Evolutionary conservation across 2,329 filamentous ascomycete species (phyloP), one percentile per base, ranked within the genome.

Genomic region (Magnaporthiopsis rhizophila): DNA sequence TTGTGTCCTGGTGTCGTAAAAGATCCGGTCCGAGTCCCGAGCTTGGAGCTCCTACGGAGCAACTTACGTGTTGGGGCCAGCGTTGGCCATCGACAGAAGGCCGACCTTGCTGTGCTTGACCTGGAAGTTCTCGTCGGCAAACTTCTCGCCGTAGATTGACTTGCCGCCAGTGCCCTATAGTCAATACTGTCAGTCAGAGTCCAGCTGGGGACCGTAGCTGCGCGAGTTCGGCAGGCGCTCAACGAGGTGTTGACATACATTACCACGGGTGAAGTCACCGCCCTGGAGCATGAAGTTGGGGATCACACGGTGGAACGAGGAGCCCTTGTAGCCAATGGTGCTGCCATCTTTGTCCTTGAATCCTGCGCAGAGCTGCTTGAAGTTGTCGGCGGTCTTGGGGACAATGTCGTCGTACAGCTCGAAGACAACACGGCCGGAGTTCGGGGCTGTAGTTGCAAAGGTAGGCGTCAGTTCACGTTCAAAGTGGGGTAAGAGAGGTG

Each of bases 111-210:
- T 79, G 86, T 97, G 92, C 82, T 86, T 87, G 70, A 83, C 75
- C 68, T 79, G 75, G 84, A 96, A 96, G 89, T 96, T 96, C 89
- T 97, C 92, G 76, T 97, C 92, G 73, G 87, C 80, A 76, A 97
- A 96, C 85, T 94, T 95, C 80, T 96, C 91, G 73, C 92, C 92
- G 79, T 96, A 96, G 86, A 96, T 96, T 77, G 91, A 96, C 81
- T 90, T 90, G 80, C 92, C 91, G 81, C 91, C 92, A 66, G 92
- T 94, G 75, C 91, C 91, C 92, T 96, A 64, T 3, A 64, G n/a
- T 58, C 18, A 45, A 58, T 15, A 34, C 7, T 34, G 3, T 24
- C 15, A 26, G 64, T 67, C 59, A 67, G 62, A 57, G 28, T 45
- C 34, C 50, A 34, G 32, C 18, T 15, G 12, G 24, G 12, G 7